Base-by-base conservation (phyloP, 768 basidiomycete species). In the Tricholoma bakamatsutake region DNA sequence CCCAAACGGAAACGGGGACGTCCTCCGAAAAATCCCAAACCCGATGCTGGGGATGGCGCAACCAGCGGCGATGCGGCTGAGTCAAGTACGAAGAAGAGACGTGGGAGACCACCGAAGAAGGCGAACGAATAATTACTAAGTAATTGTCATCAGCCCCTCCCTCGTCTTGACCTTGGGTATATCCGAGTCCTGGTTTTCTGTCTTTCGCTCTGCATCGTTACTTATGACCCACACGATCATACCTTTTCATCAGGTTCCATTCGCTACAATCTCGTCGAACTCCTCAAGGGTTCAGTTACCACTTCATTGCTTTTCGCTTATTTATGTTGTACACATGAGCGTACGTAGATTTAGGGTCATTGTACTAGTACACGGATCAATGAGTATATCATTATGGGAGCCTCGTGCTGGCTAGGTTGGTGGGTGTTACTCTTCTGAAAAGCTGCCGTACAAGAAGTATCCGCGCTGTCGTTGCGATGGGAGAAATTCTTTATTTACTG, bases 1-100 rank as follows among this genome's bases (percentile, higher is more conserved):
- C 70, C 78, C 49, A 90, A 89, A 70, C 78, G 85, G 63, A 83
- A 79, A 69, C 80, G 89, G 58, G 88, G 88, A 39, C 83, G 88
- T 58, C 88, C 89, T 55, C 85, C 83, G 60, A 90, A 90, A 71
- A 73, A 75, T 53, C 76, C 81, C 54, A 84, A 80, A 68, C 76
- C 77, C 55, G 71, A 78, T 21, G 61, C 67, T 52, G 66, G 64
- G 50, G 72, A 78, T 40, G 73, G 69, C 17, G 67, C 74, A 51
- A 67, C 70, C 0, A 61, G 67, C 57, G 76, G 69, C 48, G 72
- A 76, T 56, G 66, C 61, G 35, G 72, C 74, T 39, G 85, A 85
- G 64, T 61, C 82, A 57, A 73, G 72, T 63, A 62, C 69, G 55
- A 83, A 83, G 78, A 87, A 79, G 80, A 89, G 84, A 73, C 77